A percentile compares a stretch with the other conserved stretches of the same genome.
Evolutionary conservation across 768 basidiomycete species (phyloP).

Genomic region (Mycena rosella): DNA sequence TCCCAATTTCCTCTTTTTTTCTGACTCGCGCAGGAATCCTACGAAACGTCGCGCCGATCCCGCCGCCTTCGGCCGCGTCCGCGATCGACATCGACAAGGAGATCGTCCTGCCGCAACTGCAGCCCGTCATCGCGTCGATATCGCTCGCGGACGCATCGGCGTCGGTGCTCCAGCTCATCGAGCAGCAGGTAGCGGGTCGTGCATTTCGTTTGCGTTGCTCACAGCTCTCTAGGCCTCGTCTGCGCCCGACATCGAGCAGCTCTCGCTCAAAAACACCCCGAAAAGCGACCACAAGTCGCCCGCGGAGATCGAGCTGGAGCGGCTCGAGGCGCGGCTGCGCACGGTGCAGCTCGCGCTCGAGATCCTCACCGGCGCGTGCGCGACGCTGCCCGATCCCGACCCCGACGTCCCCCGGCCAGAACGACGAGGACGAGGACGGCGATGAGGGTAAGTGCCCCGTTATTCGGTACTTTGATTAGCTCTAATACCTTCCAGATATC

Average conservation of each 20-base stretch:
- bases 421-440: slow-evolving; percentile 51
- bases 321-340: slow-evolving; percentile 76
- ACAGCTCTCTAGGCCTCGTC: slow-evolving; percentile 33
- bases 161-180: slow-evolving; percentile 64
- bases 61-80: slow-evolving; percentile 73
- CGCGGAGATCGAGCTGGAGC: slow-evolving; percentile 78
- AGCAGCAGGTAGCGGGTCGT: slow-evolving; percentile 59
- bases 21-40: slow-evolving; percentile 67
- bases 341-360: slow-evolving; percentile 89
- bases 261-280: slow-evolving; percentile 74
- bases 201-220: background rate
- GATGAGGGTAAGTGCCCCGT: slow-evolving; percentile 32
- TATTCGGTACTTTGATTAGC: background rate
- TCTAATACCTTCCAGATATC: slow-evolving; percentile 25
- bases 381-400: slow-evolving; percentile 85
- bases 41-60: slow-evolving; percentile 81
- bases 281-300: slow-evolving; percentile 82
- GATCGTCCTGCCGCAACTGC: slow-evolving; percentile 77
- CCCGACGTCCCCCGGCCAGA: slow-evolving; percentile 50
- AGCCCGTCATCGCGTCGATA: slow-evolving; percentile 72
- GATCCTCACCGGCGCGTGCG: slow-evolving; percentile 89
- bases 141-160: slow-evolving; percentile 65
- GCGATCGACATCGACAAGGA: slow-evolving; percentile 78
- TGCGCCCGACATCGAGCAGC: slow-evolving; percentile 66
- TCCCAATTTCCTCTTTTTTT: background rate